A percentile compares a stretch with the other conserved stretches of the same genome.
phyloP scores from a whole-genome alignment of 2,329 filamentous ascomycete genomes.

The Neophaeococcomyces mojaviensis region DNA sequence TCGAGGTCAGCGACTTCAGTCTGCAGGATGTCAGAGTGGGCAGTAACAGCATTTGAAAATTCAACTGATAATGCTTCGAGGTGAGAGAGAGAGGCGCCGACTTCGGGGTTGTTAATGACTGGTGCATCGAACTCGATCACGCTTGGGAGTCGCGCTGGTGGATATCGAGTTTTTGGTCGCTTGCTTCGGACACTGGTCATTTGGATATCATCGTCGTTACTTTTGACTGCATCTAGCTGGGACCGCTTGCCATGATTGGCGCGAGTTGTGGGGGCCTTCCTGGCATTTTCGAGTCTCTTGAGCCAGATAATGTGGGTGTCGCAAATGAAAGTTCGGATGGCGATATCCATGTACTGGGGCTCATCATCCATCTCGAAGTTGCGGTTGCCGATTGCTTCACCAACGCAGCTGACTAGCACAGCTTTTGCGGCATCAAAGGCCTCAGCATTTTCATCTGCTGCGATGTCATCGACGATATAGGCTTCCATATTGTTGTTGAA shows the following conservation, averaged over 20 bases:
- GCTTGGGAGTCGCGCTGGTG: no score
- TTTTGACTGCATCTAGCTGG: no score
- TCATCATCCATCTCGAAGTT: background rate
- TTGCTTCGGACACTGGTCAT: no score
- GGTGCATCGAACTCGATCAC: background rate
- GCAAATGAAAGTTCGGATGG: background rate
- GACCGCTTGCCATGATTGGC: no score
- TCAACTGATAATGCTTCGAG: background rate
- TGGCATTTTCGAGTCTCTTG: background rate
- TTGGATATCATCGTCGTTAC: no score
- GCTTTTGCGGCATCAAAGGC: background rate
- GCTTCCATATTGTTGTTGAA: background rate
- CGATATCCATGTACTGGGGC: background rate
- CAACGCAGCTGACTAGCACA: background rate
- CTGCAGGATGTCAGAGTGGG: background rate
- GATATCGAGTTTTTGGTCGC: no score
- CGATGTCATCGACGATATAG: background rate
- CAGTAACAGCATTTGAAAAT: background rate
- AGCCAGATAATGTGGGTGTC: background rate
- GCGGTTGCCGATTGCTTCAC: background rate
- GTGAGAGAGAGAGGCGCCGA: background rate
- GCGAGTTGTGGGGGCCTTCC: no score
- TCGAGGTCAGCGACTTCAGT: background rate
- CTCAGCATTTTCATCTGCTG: background rate
- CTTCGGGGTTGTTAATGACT: background rate